A percentile compares a stretch with the other conserved stretches of the same genome.
These are phyloP conservation scores for Trichoderma erinaceum DNA, from an alignment of 495 filamentous ascomycete genomes.

Conservation along the genomic window DNA sequence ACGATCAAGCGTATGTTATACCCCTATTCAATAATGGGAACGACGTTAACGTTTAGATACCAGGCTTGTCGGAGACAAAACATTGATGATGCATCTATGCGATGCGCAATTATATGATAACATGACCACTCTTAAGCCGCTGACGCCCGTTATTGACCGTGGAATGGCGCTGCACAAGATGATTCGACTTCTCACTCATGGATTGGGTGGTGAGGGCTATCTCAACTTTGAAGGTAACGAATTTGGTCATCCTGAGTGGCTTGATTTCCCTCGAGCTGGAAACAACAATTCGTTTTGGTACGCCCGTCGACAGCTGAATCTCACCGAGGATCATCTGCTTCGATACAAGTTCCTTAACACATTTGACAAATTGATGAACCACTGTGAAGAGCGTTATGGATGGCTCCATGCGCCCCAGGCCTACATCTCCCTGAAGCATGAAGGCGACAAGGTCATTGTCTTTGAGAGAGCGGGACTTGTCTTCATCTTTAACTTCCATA, in stretches of 20 bases:
- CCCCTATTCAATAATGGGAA: neutral
- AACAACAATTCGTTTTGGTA: constrained; percentile 98
- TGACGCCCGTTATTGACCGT: constrained; percentile 86
- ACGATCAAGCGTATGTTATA: constrained; percentile 86
- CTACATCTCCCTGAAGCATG: constrained; percentile 89
- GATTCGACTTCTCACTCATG: constrained; percentile 90
- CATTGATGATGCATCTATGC: constrained; percentile 95
- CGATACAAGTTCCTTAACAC: constrained; percentile 91
- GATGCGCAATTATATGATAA: constrained; percentile 96
- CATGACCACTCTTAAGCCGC: constrained; percentile 79
- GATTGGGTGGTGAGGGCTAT: constrained; percentile 92
- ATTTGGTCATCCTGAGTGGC: constrained; percentile 98
- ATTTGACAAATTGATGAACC: constrained; percentile 90
- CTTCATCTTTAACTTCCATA: constrained; percentile 96
- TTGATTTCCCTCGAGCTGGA: constrained; percentile 92
- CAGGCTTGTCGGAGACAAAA: constrained; percentile 94
- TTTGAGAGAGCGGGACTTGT: constrained; percentile 89
- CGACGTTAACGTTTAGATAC: constrained; percentile 28
- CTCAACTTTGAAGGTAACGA: constrained; percentile 99
- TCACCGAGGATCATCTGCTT: constrained; percentile 77
- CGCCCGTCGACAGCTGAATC: constrained; percentile 88
- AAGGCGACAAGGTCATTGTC: constrained; percentile 88
- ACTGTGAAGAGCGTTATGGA: constrained; percentile 77
- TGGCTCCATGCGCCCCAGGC: constrained; percentile 88
- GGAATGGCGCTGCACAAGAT: constrained; percentile 93